phyloP scores from a whole-genome alignment of 352 stramenopile species.

The Phytopythium chamaehyphon region DNA sequence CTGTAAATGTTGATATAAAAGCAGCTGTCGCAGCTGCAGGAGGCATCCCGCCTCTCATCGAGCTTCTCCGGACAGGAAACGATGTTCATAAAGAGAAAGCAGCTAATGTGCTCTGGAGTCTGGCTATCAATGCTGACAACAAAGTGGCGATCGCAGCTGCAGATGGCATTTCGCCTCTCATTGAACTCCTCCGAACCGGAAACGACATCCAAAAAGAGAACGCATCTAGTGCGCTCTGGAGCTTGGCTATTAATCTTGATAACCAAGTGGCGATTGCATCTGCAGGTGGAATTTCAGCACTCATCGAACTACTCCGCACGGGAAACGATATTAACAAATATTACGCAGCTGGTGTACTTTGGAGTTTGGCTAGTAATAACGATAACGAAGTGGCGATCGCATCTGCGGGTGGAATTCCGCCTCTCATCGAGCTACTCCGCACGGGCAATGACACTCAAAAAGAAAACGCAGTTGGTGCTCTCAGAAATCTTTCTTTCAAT shows the following conservation, averaged over 20 bases:
- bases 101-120: background rate
- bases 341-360: constrained; percentile 13
- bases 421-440: too few species aligned
- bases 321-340: constrained; percentile 13
- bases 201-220: constrained; percentile 16
- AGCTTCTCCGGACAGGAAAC: background rate
- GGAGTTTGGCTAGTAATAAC: constrained; percentile 13
- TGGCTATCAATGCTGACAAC: background rate
- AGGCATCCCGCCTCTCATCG: background rate
- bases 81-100: background rate
- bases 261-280: constrained; percentile 12
- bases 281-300: constrained; percentile 11
- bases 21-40: background rate
- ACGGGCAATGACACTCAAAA: too few species aligned
- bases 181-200: constrained; percentile 12
- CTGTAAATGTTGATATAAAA: background rate
- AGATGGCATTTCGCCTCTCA: constrained; percentile 10
- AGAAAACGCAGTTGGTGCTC: too few species aligned
- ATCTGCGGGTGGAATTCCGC: too few species aligned
- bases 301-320: constrained; percentile 7
- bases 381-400: too few species aligned
- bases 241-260: constrained; percentile 6
- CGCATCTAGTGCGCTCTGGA: constrained; percentile 11
- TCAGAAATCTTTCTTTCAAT: too few species aligned
- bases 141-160: constrained; percentile 9